Percentiles rank a stretch among this genome's conserved stretches.
Conservation (phyloP, 2,329 filamentous ascomycete species). For the Stemphylium lycopersici region DNA sequence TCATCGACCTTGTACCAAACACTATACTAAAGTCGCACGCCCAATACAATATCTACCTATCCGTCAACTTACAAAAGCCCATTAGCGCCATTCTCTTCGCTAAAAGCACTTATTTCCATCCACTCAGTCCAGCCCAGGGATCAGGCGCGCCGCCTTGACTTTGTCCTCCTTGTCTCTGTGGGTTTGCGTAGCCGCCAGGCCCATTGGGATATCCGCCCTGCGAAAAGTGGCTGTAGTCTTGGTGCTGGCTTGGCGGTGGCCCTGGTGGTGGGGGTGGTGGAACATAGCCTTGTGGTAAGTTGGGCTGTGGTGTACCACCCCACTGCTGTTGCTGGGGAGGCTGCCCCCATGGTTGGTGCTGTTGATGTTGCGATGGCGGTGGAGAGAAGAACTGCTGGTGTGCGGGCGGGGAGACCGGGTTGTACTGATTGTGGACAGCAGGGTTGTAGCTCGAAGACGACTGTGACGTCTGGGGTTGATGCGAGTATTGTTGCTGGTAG, state of each 20-base stretch:
- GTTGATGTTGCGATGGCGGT: conserved; percentile 49
- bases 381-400: conserved; percentile 63
- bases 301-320: conserved; percentile 59
- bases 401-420: conserved; percentile 59
- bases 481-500: conserved; percentile 32
- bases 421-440: conserved; percentile 49
- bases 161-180: conserved; percentile 40
- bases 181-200: conserved; percentile 48
- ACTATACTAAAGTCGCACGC: not conserved
- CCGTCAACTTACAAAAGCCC: not conserved
- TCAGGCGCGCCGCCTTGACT: conserved; percentile 48
- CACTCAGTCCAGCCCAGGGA: conserved; percentile 74
- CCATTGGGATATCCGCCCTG: conserved; percentile 61
- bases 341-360: conserved; percentile 62
- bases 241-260: conserved; percentile 62
- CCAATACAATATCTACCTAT: not conserved
- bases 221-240: conserved; percentile 59
- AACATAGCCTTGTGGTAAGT: conserved; percentile 67
- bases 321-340: conserved; percentile 60
- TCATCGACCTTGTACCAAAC: too few relatives aligned
- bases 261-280: conserved; percentile 71
- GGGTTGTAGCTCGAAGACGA: conserved; percentile 53
- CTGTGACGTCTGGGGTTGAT: conserved; percentile 30
- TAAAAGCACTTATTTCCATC: conserved; percentile 62
- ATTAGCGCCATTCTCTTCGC: not conserved